phyloP scores from a whole-genome alignment of 2,329 filamentous ascomycete species.

The Exophiala calicioides region DNA sequence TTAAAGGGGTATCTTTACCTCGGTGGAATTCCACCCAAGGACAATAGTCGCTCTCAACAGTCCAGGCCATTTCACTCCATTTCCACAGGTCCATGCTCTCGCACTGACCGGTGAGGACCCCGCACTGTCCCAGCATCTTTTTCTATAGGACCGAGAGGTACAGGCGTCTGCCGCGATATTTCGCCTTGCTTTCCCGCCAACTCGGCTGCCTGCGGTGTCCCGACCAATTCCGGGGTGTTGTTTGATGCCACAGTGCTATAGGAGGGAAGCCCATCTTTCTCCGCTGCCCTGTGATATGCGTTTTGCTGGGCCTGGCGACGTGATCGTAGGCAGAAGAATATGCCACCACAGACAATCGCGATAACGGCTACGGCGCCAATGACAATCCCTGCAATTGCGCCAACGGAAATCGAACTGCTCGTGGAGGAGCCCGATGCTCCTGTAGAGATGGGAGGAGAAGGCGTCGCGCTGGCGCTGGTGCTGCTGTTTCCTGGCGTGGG shows the following conservation, averaged over 20 bases:
- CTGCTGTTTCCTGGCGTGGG: constrained; percentile 3
- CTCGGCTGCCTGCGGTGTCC: constrained; percentile 9
- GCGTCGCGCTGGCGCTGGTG: not conserved
- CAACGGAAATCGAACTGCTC: constrained; percentile 14
- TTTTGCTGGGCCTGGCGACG: constrained; percentile 8
- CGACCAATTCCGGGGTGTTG: constrained; percentile 7
- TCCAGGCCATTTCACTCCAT: constrained; percentile 17
- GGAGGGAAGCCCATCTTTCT: constrained; percentile 11
- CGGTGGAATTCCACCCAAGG: no score
- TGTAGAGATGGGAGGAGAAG: not conserved
- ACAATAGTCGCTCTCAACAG: no score
- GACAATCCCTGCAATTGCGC: constrained; percentile 22
- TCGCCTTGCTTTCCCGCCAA: constrained; percentile 3
- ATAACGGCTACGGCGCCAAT: constrained; percentile 24
- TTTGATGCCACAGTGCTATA: constrained; percentile 11
- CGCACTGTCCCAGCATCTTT: constrained; percentile 13
- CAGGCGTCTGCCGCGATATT: not conserved
- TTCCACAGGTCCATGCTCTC: constrained; percentile 9
- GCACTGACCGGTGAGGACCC: constrained; percentile 3
- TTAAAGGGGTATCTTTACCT: no score
- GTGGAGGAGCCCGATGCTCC: not conserved
- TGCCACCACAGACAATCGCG: constrained; percentile 3
- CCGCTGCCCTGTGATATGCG: not conserved
- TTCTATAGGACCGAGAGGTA: constrained; percentile 10
- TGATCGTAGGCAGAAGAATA: constrained; percentile 23